A percentile compares a stretch with the other conserved stretches of the same genome.
Evolutionary conservation across 805 yeast genomes (phyloP).

Genomic region (Saccharomycopsis schoenii): DNA sequence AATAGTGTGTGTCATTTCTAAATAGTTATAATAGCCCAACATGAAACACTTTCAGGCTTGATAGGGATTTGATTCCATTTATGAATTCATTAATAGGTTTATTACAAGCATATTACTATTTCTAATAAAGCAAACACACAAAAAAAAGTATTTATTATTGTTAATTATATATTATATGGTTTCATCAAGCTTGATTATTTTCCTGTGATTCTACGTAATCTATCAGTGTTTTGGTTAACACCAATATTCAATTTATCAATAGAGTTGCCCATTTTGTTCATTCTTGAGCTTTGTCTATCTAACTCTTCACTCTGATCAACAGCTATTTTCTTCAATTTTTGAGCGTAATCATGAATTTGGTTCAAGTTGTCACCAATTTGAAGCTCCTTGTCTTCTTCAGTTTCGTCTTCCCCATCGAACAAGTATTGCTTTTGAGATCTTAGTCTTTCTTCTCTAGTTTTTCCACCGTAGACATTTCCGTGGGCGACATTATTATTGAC

Average conservation of each 20-base stretch:
- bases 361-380: slow-evolving; percentile 79
- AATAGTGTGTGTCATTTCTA: no score
- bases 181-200: not conserved
- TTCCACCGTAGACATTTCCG: slow-evolving; percentile 24
- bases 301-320: slow-evolving; percentile 66
- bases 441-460: slow-evolving; percentile 28
- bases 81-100: no score
- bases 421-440: slow-evolving; percentile 60
- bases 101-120: no score
- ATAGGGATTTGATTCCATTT: no score
- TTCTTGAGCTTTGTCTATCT: slow-evolving; percentile 63
- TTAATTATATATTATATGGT: no score
- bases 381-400: slow-evolving; percentile 86
- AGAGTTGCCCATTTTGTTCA: slow-evolving; percentile 69
- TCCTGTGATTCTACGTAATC: slow-evolving; percentile 10
- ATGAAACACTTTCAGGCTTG: no score
- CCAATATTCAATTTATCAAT: slow-evolving; percentile 79
- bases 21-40: no score
- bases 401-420: slow-evolving; percentile 73
- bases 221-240: slow-evolving; percentile 49
- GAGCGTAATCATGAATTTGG: slow-evolving; percentile 59
- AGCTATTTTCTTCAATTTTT: slow-evolving; percentile 66
- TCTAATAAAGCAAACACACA: no score
- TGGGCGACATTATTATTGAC: slow-evolving; percentile 27
- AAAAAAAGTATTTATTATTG: not conserved